Base-by-base conservation (phyloP, 345 rosid species). In the Hibiscus mutabilis region DNA sequence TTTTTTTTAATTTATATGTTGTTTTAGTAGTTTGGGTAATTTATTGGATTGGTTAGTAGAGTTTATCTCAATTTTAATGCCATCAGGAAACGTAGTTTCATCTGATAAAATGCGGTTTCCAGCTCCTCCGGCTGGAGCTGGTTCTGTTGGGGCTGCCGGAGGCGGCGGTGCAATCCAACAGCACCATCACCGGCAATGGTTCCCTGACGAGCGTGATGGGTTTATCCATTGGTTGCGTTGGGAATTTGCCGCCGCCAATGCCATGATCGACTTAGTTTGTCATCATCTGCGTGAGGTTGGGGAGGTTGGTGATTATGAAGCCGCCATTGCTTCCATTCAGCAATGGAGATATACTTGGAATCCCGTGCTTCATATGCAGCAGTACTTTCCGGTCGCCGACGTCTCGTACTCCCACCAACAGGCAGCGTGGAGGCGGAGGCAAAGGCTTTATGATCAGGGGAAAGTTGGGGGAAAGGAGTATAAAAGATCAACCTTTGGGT, bases 181-280 rank as follows among this genome's bases (percentile, higher is more conserved):
- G 72, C 78, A 69, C 70, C 82, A 76, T 47, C 76, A 66, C 63
- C 80, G 79, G 8, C 84, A 46, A 69, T 89, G 93, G 90, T 82
- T 83, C 71, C 83, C 80, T 0, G 97, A 88, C 52, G 96, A 86
- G 82, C 78, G 95, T 11, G 99, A 95, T 37, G 85, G 81, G 60
- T 90, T 92, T 53, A 53, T 53, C 57, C 18, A 53, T 53, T 53
- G 57, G 57, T 53, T 53, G 24, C 24, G 57, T 5, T 24, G 91
- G 52, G 97, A 95, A 77, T 92, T 95, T 5, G 97, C 97, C 1
- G 97, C 99, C 0, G 92, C 97, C 66, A 95, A 95, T 66, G 92
- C 96, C 4, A 90, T 92, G 3, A 90, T 92, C 37, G 93, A 92
- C 74, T 79, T 84, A 5, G 85, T 95, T 19, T 87, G 91, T 60